These are phyloP conservation scores for Liriodendron chinense DNA, from an alignment of 164 flowering plant genomes.

Conservation along the genomic window DNA sequence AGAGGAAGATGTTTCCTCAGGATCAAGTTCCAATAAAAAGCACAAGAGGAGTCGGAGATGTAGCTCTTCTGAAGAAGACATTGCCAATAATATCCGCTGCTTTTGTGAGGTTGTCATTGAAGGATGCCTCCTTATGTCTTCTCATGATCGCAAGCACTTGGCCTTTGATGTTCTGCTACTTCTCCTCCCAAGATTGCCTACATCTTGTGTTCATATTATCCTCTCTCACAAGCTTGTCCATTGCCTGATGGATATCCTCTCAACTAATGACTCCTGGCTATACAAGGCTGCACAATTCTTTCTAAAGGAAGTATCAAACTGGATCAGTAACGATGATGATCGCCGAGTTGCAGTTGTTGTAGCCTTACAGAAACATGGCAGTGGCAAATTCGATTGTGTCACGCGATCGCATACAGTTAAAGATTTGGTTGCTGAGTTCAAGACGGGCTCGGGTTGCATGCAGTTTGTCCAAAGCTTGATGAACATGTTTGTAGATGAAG, in stretches of 20 bases:
- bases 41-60: slow-evolving; percentile 67
- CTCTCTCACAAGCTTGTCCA: slow-evolving; percentile 80
- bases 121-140: slow-evolving; percentile 77
- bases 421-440: slow-evolving; percentile 60
- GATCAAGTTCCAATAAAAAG: slow-evolving; percentile 51
- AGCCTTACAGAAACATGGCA: slow-evolving; percentile 80
- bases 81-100: slow-evolving; percentile 39
- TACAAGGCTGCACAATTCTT: slow-evolving; percentile 77
- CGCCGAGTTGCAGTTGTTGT: slow-evolving; percentile 69
- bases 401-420: slow-evolving; percentile 71
- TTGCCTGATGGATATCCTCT: slow-evolving; percentile 83
- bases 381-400: slow-evolving; percentile 76
- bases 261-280: slow-evolving; percentile 81
- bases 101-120: slow-evolving; percentile 79
- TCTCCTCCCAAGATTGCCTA: slow-evolving; percentile 71
- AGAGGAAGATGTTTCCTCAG: slow-evolving; percentile 41
- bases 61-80: slow-evolving; percentile 68
- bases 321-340: slow-evolving; percentile 63
- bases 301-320: slow-evolving; percentile 52
- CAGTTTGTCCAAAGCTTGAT: slow-evolving; percentile 65
- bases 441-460: slow-evolving; percentile 74
- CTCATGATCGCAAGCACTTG: slow-evolving; percentile 95
- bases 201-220: slow-evolving; percentile 53
- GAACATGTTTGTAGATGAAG: slow-evolving; percentile 83
- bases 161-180: slow-evolving; percentile 80